phyloP scores from a whole-genome alignment of 768 basidiomycete species.

The Phallus indusiatus region DNA sequence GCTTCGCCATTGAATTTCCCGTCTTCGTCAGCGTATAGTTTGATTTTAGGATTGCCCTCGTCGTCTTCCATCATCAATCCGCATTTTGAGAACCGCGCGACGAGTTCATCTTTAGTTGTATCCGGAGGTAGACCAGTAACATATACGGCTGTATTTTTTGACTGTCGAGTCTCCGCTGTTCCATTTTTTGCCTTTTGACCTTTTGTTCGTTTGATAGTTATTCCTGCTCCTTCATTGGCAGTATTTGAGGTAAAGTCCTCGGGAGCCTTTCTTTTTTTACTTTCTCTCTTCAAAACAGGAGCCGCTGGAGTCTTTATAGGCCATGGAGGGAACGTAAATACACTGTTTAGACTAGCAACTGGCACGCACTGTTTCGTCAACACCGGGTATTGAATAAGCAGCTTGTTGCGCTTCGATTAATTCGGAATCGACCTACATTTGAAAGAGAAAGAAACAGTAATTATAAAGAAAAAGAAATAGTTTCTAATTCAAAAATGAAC shows the following conservation, averaged over 20 bases:
- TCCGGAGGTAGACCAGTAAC: slow-evolving; percentile 77
- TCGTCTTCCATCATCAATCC: slow-evolving; percentile 92
- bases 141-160: slow-evolving; percentile 91
- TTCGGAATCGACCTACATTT: slow-evolving; percentile 72
- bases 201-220: slow-evolving; percentile 62
- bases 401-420: slow-evolving; percentile 85
- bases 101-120: slow-evolving; percentile 62
- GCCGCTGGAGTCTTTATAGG: slow-evolving; percentile 68
- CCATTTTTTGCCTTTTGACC: slow-evolving; percentile 27
- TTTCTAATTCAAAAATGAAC: neutral
- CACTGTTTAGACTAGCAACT: neutral
- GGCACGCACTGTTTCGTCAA: slow-evolving; percentile 82
- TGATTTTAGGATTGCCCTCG: slow-evolving; percentile 85
- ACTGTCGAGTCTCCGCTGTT: slow-evolving; percentile 35
- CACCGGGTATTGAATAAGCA: slow-evolving; percentile 85
- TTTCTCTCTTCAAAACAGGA: slow-evolving; percentile 70
- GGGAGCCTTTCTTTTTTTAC: slow-evolving; percentile 60
- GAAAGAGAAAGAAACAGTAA: neutral
- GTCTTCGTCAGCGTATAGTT: slow-evolving; percentile 85
- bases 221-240: slow-evolving; percentile 32
- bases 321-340: slow-evolving; percentile 15
- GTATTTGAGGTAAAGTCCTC: slow-evolving; percentile 62
- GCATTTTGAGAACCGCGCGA: slow-evolving; percentile 82
- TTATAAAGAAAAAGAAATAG: slow-evolving; percentile 1
- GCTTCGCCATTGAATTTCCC: slow-evolving; percentile 92